Percentiles rank a stretch among this genome's conserved stretches.
phyloP scores from a whole-genome alignment of 1,284 basidiomycete species.

The Acaromyces ingoldii region DNA sequence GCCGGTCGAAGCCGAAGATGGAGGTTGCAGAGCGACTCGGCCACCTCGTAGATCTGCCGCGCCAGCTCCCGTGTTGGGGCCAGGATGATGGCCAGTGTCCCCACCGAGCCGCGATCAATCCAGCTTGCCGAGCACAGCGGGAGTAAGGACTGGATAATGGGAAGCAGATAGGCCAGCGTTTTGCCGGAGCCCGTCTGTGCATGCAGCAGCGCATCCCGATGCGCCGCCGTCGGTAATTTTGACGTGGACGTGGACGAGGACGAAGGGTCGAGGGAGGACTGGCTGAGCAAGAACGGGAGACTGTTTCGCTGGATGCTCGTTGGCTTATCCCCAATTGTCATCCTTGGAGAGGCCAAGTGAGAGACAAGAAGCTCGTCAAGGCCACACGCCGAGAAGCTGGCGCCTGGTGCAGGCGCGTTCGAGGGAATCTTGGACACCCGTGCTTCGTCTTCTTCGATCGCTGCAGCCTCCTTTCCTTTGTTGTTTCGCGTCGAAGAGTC shows the following conservation, averaged over 20 bases:
- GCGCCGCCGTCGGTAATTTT: slow-evolving; percentile 14
- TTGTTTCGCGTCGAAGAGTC: no score
- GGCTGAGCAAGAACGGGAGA: slow-evolving; percentile 66
- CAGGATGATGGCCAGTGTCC: slow-evolving; percentile 89
- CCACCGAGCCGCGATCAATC: slow-evolving; percentile 64
- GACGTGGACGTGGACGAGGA: no score
- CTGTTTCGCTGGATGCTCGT: slow-evolving; percentile 84
- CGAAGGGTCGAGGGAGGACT: slow-evolving; percentile 41
- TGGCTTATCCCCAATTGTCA: slow-evolving; percentile 71
- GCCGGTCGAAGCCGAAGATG: neutral
- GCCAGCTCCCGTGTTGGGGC: slow-evolving; percentile 92
- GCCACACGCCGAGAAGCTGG: slow-evolving; percentile 57
- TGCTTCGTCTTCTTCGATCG: neutral
- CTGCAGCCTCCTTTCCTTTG: no score
- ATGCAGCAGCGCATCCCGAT: slow-evolving; percentile 87
- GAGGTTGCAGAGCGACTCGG: slow-evolving; percentile 59
- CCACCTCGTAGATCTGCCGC: slow-evolving; percentile 77
- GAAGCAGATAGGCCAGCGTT: slow-evolving; percentile 87
- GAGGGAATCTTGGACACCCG: slow-evolving; percentile 15
- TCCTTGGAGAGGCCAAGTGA: slow-evolving; percentile 69
- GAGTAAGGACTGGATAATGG: slow-evolving; percentile 88
- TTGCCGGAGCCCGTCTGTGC: slow-evolving; percentile 98
- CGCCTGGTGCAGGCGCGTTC: slow-evolving; percentile 53
- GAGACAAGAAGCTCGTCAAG: slow-evolving; percentile 73
- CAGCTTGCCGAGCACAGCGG: slow-evolving; percentile 68